phyloP scores from a whole-genome alignment of 352 stramenopile genomes.

The Pythium utonaiense region DNA sequence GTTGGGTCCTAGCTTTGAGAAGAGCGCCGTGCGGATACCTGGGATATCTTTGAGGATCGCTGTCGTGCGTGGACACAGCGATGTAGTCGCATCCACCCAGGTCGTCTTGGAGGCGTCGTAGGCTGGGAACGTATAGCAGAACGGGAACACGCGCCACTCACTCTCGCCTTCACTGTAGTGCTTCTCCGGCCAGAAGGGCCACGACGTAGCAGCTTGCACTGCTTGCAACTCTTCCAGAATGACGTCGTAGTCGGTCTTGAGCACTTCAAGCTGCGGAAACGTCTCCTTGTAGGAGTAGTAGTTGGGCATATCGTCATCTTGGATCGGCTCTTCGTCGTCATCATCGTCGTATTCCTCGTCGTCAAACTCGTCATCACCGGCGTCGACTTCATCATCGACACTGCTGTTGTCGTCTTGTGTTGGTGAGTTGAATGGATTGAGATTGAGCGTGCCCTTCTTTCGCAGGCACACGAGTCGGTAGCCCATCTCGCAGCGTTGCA shows the following conservation, averaged over 20 bases:
- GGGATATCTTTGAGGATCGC: conserved; percentile 62
- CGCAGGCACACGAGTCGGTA: conserved; percentile 26
- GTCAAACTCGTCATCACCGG: conserved; percentile 21
- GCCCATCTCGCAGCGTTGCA: conserved; percentile 24
- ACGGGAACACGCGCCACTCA: conserved; percentile 86
- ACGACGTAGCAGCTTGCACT: conserved; percentile 51
- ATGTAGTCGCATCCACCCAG: conserved; percentile 77
- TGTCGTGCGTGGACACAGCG: conserved; percentile 76
- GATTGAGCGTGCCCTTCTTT: conserved; percentile 11
- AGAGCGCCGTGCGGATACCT: conserved; percentile 81
- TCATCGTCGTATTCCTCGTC: conserved; percentile 28
- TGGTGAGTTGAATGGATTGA: conserved; percentile 14
- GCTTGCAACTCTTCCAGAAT: conserved; percentile 78
- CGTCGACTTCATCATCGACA: conserved; percentile 23
- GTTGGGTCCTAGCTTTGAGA: conserved; percentile 83
- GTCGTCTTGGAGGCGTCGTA: conserved; percentile 79
- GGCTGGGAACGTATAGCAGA: conserved; percentile 89
- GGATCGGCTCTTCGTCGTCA: conserved; percentile 52
- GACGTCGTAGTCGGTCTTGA: conserved; percentile 64
- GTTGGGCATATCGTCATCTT: conserved; percentile 67
- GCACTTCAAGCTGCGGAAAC: conserved; percentile 72
- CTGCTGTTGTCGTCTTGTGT: conserved; percentile 29
- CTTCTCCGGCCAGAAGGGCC: conserved; percentile 85
- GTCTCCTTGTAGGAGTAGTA: conserved; percentile 74
- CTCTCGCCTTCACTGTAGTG: conserved; percentile 72